Conservation (phyloP, 192 early-diverging fungal genomes). For the Linnemannia exigua region DNA sequence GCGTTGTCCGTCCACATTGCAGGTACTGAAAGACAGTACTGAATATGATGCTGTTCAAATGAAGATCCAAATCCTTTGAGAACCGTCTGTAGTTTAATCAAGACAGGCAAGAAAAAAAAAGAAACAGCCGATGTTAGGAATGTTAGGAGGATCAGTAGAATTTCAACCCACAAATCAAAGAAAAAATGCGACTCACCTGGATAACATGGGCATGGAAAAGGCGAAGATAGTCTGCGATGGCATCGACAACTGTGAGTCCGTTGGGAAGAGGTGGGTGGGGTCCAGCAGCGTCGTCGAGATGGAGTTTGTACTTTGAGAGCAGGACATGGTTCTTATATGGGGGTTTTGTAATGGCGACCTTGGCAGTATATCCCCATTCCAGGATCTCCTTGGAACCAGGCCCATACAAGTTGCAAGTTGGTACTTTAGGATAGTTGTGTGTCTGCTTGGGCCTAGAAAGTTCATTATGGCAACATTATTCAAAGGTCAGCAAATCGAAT, state of each 20-base stretch:
- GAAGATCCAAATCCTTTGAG: constrained; percentile 63
- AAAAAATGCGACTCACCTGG: constrained; percentile 36
- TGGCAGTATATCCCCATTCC: constrained; percentile 67
- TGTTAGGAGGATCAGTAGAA: too few species aligned
- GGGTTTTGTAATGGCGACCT: constrained; percentile 60
- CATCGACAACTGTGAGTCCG: constrained; percentile 62
- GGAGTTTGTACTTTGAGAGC: constrained; percentile 68
- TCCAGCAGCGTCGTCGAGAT: constrained; percentile 60
- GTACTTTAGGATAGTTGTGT: constrained; percentile 63
- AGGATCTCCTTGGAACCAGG: constrained; percentile 58
- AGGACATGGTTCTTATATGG: constrained; percentile 59
- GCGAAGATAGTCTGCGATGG: constrained; percentile 68
- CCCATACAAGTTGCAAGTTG: constrained; percentile 61
- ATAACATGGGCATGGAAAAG: constrained; percentile 63
- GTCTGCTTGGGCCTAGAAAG: constrained; percentile 61
- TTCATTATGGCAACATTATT: too few species aligned
- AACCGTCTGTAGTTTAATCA: constrained; percentile 19
- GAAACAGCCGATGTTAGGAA: too few species aligned
- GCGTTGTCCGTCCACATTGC: constrained; percentile 70
- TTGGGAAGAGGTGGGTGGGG: constrained; percentile 59
- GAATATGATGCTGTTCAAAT: constrained; percentile 62
- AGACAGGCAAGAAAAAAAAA: too few species aligned
- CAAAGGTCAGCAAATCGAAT: too few species aligned
- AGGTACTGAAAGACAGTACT: constrained; percentile 67
- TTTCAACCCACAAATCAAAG: too few species aligned